A percentile compares a stretch with the other conserved stretches of the same genome.
These are phyloP conservation scores for Verticillium alfalfae DNA, from an alignment of 2,329 filamentous ascomycete species.

Conservation along the genomic window DNA sequence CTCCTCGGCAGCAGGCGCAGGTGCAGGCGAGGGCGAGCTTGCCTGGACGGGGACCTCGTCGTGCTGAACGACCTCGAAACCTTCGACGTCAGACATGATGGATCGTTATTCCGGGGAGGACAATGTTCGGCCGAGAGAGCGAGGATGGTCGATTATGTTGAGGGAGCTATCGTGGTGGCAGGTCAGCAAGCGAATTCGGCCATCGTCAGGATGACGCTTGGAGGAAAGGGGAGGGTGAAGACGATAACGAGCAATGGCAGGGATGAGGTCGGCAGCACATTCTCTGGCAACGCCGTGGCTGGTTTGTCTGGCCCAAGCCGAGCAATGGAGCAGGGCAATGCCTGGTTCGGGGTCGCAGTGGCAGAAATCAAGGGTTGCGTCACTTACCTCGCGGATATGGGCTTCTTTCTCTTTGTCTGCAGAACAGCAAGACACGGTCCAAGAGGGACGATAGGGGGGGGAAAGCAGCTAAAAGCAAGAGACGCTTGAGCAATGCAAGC, in stretches of 20 bases:
- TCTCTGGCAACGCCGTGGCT: too few species aligned
- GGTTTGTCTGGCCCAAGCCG: background rate
- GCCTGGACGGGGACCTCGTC: slow-evolving; percentile 29
- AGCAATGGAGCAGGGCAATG: background rate
- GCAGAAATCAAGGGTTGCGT: background rate
- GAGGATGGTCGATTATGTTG: background rate
- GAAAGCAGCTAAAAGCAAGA: background rate
- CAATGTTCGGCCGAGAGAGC: background rate
- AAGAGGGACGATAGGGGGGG: background rate
- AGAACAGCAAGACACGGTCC: background rate
- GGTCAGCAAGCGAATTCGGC: background rate
- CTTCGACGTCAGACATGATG: slow-evolving; percentile 43
- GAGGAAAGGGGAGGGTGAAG: background rate
- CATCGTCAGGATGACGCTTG: background rate
- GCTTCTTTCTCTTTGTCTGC: background rate
- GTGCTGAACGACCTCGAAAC: slow-evolving; percentile 36
- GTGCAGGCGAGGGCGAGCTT: slow-evolving; percentile 17
- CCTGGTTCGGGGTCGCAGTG: background rate
- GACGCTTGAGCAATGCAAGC: background rate
- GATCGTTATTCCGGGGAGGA: background rate
- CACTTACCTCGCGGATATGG: background rate
- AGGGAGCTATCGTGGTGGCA: background rate
- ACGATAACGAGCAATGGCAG: background rate
- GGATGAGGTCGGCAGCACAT: background rate
- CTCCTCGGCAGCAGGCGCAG: slow-evolving; percentile 19